Percentiles rank a stretch among this genome's conserved stretches.
These are phyloP conservation scores for Coemansia sp. DNA, from an alignment of 192 early-diverging fungal genomes.

Conservation along the genomic window DNA sequence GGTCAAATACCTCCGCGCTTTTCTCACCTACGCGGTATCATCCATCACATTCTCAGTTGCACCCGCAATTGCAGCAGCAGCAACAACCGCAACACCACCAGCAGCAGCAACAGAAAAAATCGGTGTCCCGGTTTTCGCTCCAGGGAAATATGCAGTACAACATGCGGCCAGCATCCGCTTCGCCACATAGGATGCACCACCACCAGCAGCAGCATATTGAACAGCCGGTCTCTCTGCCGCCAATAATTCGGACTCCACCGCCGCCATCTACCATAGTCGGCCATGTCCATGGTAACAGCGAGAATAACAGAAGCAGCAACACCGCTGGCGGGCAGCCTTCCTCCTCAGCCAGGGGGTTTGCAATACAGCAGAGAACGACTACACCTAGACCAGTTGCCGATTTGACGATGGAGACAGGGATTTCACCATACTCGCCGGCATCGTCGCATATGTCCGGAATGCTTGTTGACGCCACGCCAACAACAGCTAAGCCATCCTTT, in stretches of 20 bases:
- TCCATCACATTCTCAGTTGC: not conserved
- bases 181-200: constrained; percentile 21
- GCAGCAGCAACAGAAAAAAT: constrained; percentile 11
- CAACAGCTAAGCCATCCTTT: constrained; percentile 24
- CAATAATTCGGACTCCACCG: constrained; percentile 18
- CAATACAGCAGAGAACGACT: not conserved
- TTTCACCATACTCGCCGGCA: constrained; percentile 15
- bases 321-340: not conserved
- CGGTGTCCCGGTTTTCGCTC: constrained; percentile 15
- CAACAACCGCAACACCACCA: constrained; percentile 17
- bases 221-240: constrained; percentile 18
- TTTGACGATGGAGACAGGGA: constrained; percentile 6
- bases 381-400: not conserved
- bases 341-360: not conserved
- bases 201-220: constrained; percentile 11
- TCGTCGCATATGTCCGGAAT: constrained; percentile 17
- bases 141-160: constrained; percentile 17
- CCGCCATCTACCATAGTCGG: not conserved
- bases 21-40: constrained; percentile 18
- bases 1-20: constrained; percentile 15
- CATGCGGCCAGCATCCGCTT: constrained; percentile 11
- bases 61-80: constrained; percentile 11
- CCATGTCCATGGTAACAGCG: not conserved
- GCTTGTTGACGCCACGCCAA: constrained; percentile 21
- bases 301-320: not conserved